A percentile compares a stretch with the other conserved stretches of the same genome.
These are phyloP conservation scores for Coemansia pectinata DNA, from an alignment of 192 early-diverging fungal genomes.

Conservation along the genomic window DNA sequence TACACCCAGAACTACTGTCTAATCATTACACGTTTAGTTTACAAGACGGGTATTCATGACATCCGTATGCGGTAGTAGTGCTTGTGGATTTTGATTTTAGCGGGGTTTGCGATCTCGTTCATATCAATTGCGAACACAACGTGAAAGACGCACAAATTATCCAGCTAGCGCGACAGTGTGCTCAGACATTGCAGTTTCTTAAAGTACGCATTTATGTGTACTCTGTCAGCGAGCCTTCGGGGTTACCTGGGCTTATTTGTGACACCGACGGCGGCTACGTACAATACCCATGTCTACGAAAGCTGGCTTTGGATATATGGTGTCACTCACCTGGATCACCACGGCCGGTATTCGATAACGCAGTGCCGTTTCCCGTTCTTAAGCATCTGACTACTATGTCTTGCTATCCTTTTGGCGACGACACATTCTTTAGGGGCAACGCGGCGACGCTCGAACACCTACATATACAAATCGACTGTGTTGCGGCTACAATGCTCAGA, in stretches of 20 bases:
- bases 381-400: not conserved
- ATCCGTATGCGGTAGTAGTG: not conserved
- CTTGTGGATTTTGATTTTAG: not conserved
- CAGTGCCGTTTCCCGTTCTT: not conserved
- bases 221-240: too few species aligned
- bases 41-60: not conserved
- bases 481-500: not conserved
- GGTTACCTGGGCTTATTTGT: not conserved
- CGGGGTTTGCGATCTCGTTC: not conserved
- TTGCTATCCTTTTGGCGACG: not conserved
- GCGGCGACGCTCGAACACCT: not conserved
- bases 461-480: not conserved
- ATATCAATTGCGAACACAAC: not conserved
- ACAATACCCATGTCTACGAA: not conserved
- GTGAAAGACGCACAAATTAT: not conserved
- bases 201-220: too few species aligned
- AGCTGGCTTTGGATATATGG: not conserved
- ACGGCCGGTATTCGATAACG: not conserved
- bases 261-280: not conserved
- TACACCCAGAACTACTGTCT: not conserved
- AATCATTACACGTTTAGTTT: not conserved
- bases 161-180: not conserved
- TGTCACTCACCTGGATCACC: not conserved
- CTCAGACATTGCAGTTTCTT: not conserved
- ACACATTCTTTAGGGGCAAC: not conserved